Percentiles rank a stretch among this genome's conserved stretches.
Evolutionary conservation across 2,329 filamentous ascomycete species (phyloP).

Genomic region (Venturia carpophila): DNA sequence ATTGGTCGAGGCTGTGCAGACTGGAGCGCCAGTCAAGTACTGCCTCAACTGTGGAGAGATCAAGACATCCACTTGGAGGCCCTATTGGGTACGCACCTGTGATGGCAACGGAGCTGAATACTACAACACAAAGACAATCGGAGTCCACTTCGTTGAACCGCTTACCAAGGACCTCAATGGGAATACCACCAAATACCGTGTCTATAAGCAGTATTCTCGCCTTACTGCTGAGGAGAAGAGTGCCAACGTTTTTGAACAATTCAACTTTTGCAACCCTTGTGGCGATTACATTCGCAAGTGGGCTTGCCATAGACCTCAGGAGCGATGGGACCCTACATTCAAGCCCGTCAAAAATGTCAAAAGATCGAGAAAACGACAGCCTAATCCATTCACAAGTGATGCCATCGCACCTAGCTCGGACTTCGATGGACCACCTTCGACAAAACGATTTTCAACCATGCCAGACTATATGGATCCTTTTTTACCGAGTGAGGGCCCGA

Average conservation of each 20-base stretch:
- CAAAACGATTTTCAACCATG: constrained; percentile 31
- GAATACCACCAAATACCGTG: constrained; percentile 58
- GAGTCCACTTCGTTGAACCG: constrained; percentile 64
- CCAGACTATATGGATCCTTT: constrained; percentile 16
- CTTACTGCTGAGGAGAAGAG: constrained; percentile 54
- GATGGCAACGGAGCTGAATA: constrained; percentile 62
- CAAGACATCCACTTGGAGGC: constrained; percentile 92
- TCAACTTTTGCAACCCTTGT: constrained; percentile 87
- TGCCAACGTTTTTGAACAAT: constrained; percentile 52
- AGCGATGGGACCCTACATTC: constrained; percentile 64
- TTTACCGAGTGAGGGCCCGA: constrained; percentile 12
- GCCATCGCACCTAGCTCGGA: constrained; percentile 25
- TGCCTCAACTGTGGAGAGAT: constrained; percentile 93
- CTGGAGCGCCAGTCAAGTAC: constrained; percentile 77
- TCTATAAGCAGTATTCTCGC: constrained; percentile 65
- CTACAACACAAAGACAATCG: constrained; percentile 64
- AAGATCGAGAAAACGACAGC: constrained; percentile 32
- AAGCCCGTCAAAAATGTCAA: constrained; percentile 42
- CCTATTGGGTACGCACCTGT: constrained; percentile 74
- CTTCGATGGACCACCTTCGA: constrained; percentile 32
- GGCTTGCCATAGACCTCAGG: constrained; percentile 71
- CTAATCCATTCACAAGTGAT: constrained; percentile 24
- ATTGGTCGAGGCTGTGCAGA: constrained; percentile 54
- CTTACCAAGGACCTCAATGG: constrained; percentile 56
- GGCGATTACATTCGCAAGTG: constrained; percentile 92